These are phyloP conservation scores for Amanita jacksonii DNA, from an alignment of 768 basidiomycete species.

Conservation along the genomic window DNA sequence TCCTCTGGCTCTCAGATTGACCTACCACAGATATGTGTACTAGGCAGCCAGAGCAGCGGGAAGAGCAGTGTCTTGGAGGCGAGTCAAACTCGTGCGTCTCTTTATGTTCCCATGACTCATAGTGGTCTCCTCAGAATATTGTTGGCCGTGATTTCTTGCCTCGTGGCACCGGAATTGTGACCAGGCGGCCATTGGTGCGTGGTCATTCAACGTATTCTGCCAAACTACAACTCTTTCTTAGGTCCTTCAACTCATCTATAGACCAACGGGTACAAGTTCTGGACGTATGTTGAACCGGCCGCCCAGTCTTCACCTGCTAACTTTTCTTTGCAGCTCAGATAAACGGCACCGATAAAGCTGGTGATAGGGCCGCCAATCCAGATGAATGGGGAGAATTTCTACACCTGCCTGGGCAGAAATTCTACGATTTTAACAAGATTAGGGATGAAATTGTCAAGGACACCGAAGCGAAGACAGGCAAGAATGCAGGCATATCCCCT, in stretches of 20 bases:
- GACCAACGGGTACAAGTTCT: constrained; percentile 41
- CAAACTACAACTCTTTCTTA: constrained; percentile 18
- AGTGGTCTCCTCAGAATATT: constrained; percentile 58
- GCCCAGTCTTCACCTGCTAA: constrained; percentile 11
- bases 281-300: constrained; percentile 28
- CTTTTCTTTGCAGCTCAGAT: constrained; percentile 25
- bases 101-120: constrained; percentile 8
- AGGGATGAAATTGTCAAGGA: constrained; percentile 93
- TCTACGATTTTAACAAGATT: constrained; percentile 96
- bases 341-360: constrained; percentile 39
- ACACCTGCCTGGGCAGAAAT: constrained; percentile 93
- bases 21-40: constrained; percentile 86
- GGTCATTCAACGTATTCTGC: not conserved
- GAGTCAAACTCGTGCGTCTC: not conserved
- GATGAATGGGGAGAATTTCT: constrained; percentile 99
- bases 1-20: constrained; percentile 72
- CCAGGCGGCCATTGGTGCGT: constrained; percentile 82
- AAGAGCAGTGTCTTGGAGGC: constrained; percentile 93
- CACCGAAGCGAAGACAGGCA: constrained; percentile 97
- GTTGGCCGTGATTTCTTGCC: constrained; percentile 98
- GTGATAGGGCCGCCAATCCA: constrained; percentile 73
- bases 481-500: constrained; percentile 97
- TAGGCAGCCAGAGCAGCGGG: constrained; percentile 87
- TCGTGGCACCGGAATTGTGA: constrained; percentile 98
- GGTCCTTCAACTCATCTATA: constrained; percentile 93